Conservation (phyloP, 2,329 filamentous ascomycete genomes). For the Colletotrichum trifolii region DNA sequence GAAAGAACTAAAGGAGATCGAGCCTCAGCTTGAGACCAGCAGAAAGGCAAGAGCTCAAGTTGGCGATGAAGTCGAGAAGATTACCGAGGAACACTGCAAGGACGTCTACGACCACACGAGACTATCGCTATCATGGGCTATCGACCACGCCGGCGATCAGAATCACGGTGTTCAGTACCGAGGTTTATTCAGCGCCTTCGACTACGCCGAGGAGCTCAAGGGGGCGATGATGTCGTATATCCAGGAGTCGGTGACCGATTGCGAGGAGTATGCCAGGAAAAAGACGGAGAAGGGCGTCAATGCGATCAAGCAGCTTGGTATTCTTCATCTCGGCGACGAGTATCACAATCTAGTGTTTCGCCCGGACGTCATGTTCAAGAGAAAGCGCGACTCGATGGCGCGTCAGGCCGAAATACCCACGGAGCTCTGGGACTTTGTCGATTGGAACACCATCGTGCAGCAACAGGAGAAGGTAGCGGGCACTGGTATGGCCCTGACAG, state of each 20-base stretch:
- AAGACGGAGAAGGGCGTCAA: conserved; percentile 85
- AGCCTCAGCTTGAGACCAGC: conserved; percentile 86
- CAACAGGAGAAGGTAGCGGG: conserved; percentile 94
- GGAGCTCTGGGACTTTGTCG: conserved; percentile 93
- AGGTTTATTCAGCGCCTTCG: conserved; percentile 84
- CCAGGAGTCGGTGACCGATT: conserved; percentile 78
- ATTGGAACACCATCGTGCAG: conserved; percentile 84
- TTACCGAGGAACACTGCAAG: conserved; percentile 86
- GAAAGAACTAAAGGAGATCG: conserved; percentile 81
- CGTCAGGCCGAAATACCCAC: conserved; percentile 89
- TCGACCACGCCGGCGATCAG: conserved; percentile 78
- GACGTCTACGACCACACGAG: conserved; percentile 89
- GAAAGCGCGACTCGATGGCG: conserved; percentile 82
- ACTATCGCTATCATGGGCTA: conserved; percentile 78
- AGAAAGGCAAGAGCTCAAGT: conserved; percentile 83
- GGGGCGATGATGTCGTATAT: conserved; percentile 92
- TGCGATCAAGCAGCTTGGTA: conserved; percentile 86
- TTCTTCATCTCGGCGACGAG: conserved; percentile 88
- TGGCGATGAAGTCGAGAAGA: conserved; percentile 81
- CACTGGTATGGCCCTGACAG: conserved; percentile 92
- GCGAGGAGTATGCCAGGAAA: conserved; percentile 86
- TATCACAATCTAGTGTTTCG: conserved; percentile 89
- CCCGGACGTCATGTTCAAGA: conserved; percentile 92
- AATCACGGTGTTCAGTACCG: conserved; percentile 88
- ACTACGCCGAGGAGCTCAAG: conserved; percentile 94